Evolutionary conservation across 2,329 filamentous ascomycete species (phyloP), one percentile per base, ranked within the genome.

Genomic region (Verticillium klebahnii): DNA sequence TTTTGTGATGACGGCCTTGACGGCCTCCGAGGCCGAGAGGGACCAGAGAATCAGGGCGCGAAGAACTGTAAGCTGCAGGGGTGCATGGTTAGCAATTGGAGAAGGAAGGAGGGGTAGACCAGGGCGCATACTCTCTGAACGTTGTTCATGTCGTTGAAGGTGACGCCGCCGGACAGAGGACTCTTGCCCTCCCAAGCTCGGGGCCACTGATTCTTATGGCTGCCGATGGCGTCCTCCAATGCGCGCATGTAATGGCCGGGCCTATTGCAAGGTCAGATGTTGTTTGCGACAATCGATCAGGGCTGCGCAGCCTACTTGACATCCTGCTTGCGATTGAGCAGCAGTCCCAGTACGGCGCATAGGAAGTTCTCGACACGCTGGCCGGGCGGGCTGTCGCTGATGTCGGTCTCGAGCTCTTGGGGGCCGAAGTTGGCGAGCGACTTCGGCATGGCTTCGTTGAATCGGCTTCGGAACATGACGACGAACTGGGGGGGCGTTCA

Each of bases 251-350:
- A 96, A 75, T 99, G 95, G 59, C 92, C 93, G 69, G 91, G 87
- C 76, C 95, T 99, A 68, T 64, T 62, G 64, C 14, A 67, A 70
- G 58, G 52, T 67, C 60, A 65, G 67, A 66, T 55, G 69, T 64
- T 60, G 62, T 50, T 19, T 19, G 19, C 56, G 57, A 32, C 29
- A 12, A 63, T 17, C 15, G 14, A 32, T 7, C 5, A 2, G 54
- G 29, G 54, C 12, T 11, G 29, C 9, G 31, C 29, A 25, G n/a
- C 92, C 77, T 86, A 98, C 95, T 99, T 97, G 73, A 98, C 91
- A 78, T 97, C 93, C 75, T 99, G 97, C 82, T 99, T 98, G 75
- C 95, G 89, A 77, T 99, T 99, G 71, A 99, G 82, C 61, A 97
- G 86, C 69, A 99, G 82, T 36, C 91, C 89, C 55, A 99, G 81